Evolutionary conservation across 2,329 filamentous ascomycete species (phyloP), one percentile per base, ranked within the genome.

Genomic region (Lasiodiplodia sp.): DNA sequence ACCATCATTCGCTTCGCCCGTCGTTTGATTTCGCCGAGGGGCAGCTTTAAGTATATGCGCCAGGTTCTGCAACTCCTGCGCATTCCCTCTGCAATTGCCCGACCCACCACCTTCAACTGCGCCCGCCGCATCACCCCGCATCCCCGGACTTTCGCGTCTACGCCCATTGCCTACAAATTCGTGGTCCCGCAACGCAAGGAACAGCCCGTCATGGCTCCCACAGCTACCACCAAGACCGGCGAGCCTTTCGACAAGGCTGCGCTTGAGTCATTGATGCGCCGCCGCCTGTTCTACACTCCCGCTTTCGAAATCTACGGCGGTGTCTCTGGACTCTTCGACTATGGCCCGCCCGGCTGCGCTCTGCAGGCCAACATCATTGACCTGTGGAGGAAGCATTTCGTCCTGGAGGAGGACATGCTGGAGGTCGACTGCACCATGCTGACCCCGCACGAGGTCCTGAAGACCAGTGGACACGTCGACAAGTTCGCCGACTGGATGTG

Each of bases 401-500:
- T 97, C 71, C 85, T 95, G 70, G 91, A 95, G 83, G 93, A 97
- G 84, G 91, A 96, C 78, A 96, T 97, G 92, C 88, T 96, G 73
- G 93, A 96, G 82, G 89, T 97, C 72, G 94, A 97, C 83, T 97
- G 93, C 84, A 96, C 92, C 49, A 96, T 95, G 82, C 82, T 99
- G 77, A 99, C 96, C 51, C 96, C 96, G 40, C 89, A 96, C 76
- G 92, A 96, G 58, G 93, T 99, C 47, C 88, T 99, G 77, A 97
- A 98, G 87, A 97, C 95, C 3, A 83, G 81, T 80, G 96, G 96
- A 72, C 96, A 99, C 83, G 96, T 98, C 72, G 95, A 97, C 81
- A 97, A 97, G 82, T 98, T 98, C 78, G 92, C 93, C 81, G 95
- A 98, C 81, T 98, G 92, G 93, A 97, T 98, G 94, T 97, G 93